A percentile compares a stretch with the other conserved stretches of the same genome.
Evolutionary conservation across 768 basidiomycete species (phyloP).

Genomic region (Leucosporidium creatinivorum): DNA sequence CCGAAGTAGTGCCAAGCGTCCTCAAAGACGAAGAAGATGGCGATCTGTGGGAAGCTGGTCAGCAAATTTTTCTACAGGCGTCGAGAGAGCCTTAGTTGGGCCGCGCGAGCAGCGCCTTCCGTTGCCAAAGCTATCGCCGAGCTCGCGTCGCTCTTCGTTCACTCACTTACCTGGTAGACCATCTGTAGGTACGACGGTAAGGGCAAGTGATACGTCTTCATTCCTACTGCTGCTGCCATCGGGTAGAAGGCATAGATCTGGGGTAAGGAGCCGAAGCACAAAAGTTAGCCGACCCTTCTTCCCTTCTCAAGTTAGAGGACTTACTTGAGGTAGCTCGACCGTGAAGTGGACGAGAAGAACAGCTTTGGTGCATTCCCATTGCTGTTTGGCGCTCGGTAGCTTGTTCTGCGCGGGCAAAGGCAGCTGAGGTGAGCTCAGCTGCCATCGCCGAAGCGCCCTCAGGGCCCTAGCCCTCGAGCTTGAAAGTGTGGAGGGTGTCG

Average conservation of each 20-base stretch:
- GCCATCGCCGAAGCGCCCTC: too few relatives aligned
- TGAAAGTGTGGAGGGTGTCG: too few relatives aligned
- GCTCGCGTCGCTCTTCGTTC: background rate
- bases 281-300: background rate
- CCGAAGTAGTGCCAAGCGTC: constrained; percentile 79
- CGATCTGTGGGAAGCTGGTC: constrained; percentile 47
- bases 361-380: constrained; percentile 92
- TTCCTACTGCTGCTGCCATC: constrained; percentile 74
- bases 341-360: constrained; percentile 94
- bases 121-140: background rate
- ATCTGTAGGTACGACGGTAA: constrained; percentile 58
- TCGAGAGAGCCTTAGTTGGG: too few relatives aligned
- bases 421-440: too few relatives aligned
- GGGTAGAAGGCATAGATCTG: constrained; percentile 43
- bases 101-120: too few relatives aligned
- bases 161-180: background rate
- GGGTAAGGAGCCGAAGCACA: background rate
- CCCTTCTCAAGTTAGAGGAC: background rate
- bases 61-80: too few relatives aligned
- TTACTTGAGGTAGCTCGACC: constrained; percentile 66
- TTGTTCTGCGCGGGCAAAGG: constrained; percentile 45
- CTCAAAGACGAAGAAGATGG: constrained; percentile 89
- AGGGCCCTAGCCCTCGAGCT: background rate
- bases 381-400: constrained; percentile 67
- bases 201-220: constrained; percentile 88